Evolutionary conservation across 305 asterid species (phyloP).

Genomic region (Fraxinus platypoda): DNA sequence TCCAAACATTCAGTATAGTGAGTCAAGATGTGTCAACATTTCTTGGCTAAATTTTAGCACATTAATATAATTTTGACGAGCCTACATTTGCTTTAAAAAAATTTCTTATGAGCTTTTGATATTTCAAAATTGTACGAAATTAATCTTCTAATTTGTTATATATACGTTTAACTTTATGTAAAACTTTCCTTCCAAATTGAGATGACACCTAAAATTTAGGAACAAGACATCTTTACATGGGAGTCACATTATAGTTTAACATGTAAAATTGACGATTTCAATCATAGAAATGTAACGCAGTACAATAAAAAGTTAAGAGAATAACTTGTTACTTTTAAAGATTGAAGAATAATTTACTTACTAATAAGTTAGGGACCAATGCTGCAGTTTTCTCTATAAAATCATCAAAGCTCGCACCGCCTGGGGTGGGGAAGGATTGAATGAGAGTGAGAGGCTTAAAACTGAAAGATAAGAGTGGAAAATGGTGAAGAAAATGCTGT

Average conservation of each 20-base stretch:
- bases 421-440: neutral
- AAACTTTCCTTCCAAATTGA: neutral
- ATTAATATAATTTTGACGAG: no score
- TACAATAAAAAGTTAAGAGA: neutral
- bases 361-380: neutral
- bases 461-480: neutral
- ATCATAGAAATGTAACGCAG: neutral
- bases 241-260: neutral
- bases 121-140: neutral
- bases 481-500: conserved; percentile 46
- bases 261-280: neutral
- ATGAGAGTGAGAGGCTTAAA: neutral
- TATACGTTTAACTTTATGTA: neutral
- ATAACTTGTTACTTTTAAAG: neutral
- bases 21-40: neutral
- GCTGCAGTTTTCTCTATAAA: neutral
- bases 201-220: neutral
- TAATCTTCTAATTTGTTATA: no score
- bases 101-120: no score
- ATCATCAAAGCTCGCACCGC: neutral
- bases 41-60: neutral
- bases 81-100: no score
- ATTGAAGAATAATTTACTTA: neutral
- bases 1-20: neutral
- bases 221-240: neutral